Conservation (phyloP, 768 basidiomycete species). For the Auricularia sp. region DNA sequence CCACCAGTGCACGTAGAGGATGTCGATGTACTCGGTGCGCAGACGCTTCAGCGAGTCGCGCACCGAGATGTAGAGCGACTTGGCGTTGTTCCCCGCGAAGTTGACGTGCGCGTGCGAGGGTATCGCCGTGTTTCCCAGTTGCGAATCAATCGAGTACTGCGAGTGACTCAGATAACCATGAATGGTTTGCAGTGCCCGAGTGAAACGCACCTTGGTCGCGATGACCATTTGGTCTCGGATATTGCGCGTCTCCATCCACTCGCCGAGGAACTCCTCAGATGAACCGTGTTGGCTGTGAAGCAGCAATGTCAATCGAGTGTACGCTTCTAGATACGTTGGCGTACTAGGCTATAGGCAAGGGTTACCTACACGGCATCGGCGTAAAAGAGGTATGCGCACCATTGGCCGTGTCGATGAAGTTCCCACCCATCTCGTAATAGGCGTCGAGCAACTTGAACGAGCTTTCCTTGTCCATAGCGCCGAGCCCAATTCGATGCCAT, state of each 20-base stretch:
- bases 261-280: constrained; percentile 36
- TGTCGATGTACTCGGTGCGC: constrained; percentile 20
- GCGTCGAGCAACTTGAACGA: constrained; percentile 34
- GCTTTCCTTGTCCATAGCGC: constrained; percentile 27
- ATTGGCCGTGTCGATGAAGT: constrained; percentile 35
- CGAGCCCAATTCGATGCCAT: constrained; percentile 16
- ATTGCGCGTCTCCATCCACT: constrained; percentile 34
- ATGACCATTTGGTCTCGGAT: constrained; percentile 38
- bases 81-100: constrained; percentile 23
- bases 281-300: constrained; percentile 24
- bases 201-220: constrained; percentile 28
- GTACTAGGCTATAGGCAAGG: constrained; percentile 10
- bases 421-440: constrained; percentile 31
- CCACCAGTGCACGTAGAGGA: constrained; percentile 26
- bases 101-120: constrained; percentile 12
- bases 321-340: too few relatives aligned
- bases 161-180: background rate
- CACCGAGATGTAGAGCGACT: constrained; percentile 18
- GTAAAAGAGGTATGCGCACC: constrained; percentile 7
- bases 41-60: constrained; percentile 17
- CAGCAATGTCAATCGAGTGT: too few relatives aligned
- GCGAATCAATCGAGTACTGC: background rate
- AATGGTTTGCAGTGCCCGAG: background rate
- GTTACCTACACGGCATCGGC: background rate
- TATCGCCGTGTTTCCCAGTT: constrained; percentile 4